phyloP scores from a whole-genome alignment of 768 basidiomycete genomes.

The Leccinum truebloodii region DNA sequence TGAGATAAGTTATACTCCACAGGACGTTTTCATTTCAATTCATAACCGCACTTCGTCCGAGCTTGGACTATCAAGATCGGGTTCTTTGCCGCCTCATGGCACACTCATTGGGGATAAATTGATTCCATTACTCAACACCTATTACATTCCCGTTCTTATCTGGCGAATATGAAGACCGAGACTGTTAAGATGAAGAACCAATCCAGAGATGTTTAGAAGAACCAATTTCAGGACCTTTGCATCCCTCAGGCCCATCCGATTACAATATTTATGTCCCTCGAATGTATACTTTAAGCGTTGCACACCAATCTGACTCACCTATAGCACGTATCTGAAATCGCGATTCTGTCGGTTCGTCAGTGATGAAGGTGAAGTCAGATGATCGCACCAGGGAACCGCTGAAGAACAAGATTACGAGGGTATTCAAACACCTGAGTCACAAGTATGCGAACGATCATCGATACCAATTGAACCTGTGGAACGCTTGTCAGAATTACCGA shows the following conservation, averaged over 20 bases:
- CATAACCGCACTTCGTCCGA: constrained; percentile 5
- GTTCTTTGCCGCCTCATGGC: neutral
- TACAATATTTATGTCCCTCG: no score
- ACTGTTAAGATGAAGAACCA: neutral
- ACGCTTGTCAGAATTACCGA: neutral
- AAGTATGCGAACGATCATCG: neutral
- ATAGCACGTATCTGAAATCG: constrained; percentile 69
- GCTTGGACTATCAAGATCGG: neutral
- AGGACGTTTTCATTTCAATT: neutral
- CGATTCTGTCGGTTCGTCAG: constrained; percentile 48
- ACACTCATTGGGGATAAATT: neutral
- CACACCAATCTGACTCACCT: constrained; percentile 23
- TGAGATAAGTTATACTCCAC: neutral
- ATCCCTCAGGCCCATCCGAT: no score
- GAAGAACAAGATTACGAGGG: constrained; percentile 71
- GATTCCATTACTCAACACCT: neutral
- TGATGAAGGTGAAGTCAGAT: neutral
- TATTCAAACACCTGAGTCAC: constrained; percentile 62
- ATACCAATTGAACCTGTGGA: constrained; percentile 64
- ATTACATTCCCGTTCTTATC: neutral
- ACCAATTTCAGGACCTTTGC: no score
- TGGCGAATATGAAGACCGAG: neutral
- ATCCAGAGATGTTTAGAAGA: no score
- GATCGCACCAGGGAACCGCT: constrained; percentile 52
- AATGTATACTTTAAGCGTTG: neutral